Percentiles rank a stretch among this genome's conserved stretches.
Evolutionary conservation across 2,329 filamentous ascomycete species (phyloP).

Genomic region (Aspergillus terreus): DNA sequence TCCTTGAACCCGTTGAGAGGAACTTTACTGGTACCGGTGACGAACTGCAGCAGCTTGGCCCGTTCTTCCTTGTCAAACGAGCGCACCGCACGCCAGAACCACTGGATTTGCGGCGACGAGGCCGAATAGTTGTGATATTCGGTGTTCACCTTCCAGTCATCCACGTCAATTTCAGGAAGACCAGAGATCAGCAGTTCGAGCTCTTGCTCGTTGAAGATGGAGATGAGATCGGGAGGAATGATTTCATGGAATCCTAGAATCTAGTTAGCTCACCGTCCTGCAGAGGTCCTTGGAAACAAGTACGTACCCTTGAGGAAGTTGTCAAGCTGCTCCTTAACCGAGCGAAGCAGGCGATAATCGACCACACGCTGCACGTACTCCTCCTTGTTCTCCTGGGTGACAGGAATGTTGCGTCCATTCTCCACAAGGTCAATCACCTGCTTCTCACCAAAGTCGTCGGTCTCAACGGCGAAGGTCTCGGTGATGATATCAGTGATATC

Average conservation of each 20-base stretch:
- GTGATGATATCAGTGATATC: conserved; percentile 98
- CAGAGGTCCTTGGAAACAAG: neutral
- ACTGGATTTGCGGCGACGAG: conserved; percentile 94
- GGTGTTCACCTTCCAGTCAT: conserved; percentile 98
- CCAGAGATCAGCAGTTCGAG: conserved; percentile 94
- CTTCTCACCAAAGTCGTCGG: conserved; percentile 88
- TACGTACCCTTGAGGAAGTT: conserved; percentile 76
- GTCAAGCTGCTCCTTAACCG: conserved; percentile 91
- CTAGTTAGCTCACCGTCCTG: conserved; percentile 26
- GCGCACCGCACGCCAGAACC: conserved; percentile 98
- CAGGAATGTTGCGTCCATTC: conserved; percentile 84
- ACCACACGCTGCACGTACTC: conserved; percentile 94
- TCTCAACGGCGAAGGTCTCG: conserved; percentile 91
- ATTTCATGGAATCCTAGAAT: conserved; percentile 87
- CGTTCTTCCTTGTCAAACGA: conserved; percentile 99
- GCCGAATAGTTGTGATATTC: conserved; percentile 98
- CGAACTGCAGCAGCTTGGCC: conserved; percentile 94
- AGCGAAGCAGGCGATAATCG: conserved; percentile 86
- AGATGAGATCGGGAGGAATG: conserved; percentile 86
- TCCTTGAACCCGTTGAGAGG: conserved; percentile 98
- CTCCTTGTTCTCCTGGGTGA: conserved; percentile 97
- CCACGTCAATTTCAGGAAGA: conserved; percentile 92
- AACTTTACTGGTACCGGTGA: conserved; percentile 97
- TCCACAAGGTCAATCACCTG: conserved; percentile 82
- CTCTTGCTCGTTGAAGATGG: conserved; percentile 98